phyloP scores from a whole-genome alignment of 2,329 filamentous ascomycete genomes.

The Sphaerulina vaccinii region DNA sequence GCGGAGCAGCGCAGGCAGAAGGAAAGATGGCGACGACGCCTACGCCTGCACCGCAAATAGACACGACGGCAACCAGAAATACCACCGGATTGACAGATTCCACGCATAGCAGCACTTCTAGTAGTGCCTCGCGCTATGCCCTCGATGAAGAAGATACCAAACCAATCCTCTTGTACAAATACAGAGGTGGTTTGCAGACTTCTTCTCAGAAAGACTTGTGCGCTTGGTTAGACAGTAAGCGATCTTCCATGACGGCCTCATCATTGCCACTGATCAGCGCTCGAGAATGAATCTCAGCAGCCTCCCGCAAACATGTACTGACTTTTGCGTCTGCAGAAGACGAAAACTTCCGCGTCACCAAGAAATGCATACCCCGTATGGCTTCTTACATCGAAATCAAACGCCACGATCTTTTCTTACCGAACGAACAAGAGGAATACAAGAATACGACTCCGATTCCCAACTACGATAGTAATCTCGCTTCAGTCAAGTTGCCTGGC shows the following conservation, averaged over 20 bases:
- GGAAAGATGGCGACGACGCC: background rate
- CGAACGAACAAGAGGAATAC: slow-evolving; percentile 39
- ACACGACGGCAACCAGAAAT: slow-evolving; percentile 23
- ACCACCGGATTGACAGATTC: slow-evolving; percentile 46
- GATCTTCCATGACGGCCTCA: background rate
- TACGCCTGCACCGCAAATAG: slow-evolving; percentile 17
- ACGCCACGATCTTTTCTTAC: slow-evolving; percentile 47
- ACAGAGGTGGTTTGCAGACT: slow-evolving; percentile 43
- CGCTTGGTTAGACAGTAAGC: slow-evolving; percentile 38
- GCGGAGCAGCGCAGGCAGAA: background rate
- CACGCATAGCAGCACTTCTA: slow-evolving; percentile 42
- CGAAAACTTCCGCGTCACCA: slow-evolving; percentile 47
- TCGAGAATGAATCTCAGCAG: too few relatives aligned
- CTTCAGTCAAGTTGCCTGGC: slow-evolving; percentile 48
- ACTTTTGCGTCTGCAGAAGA: slow-evolving; percentile 32
- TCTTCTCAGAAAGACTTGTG: slow-evolving; percentile 48
- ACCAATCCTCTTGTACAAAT: slow-evolving; percentile 45
- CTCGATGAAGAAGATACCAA: slow-evolving; percentile 45
- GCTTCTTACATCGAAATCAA: slow-evolving; percentile 48
- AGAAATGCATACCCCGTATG: slow-evolving; percentile 47
- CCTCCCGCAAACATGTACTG: background rate
- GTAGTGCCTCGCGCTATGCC: slow-evolving; percentile 41
- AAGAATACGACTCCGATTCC: slow-evolving; percentile 43
- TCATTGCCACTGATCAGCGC: too few relatives aligned
- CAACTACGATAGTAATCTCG: slow-evolving; percentile 38